A percentile compares a stretch with the other conserved stretches of the same genome.
phyloP scores from a whole-genome alignment of 345 rosid genomes.

The Populus euphratica region DNA sequence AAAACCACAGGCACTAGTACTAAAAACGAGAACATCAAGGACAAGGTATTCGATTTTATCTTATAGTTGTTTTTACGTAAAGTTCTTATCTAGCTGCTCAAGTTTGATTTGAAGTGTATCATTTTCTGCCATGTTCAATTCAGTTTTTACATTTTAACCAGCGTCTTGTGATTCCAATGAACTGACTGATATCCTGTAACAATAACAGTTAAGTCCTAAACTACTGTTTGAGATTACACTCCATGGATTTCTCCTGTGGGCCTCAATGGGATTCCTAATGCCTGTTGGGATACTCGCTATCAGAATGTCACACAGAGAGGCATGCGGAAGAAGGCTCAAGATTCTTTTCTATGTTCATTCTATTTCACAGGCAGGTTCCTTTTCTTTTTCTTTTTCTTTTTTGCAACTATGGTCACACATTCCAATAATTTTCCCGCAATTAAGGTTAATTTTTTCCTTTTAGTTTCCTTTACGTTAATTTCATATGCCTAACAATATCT shows the following conservation, averaged over 20 bases:
- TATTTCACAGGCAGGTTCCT: slow-evolving; percentile 59
- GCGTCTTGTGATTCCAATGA: neutral
- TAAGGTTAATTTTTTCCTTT: neutral
- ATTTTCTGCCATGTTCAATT: neutral
- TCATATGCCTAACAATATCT: neutral
- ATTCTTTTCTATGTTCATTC: slow-evolving; percentile 62
- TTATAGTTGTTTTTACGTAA: neutral
- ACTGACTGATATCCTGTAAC: neutral
- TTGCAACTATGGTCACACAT: neutral
- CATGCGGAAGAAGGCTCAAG: slow-evolving; percentile 48
- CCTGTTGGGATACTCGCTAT: slow-evolving; percentile 70
- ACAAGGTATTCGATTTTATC: slow-evolving; percentile 22
- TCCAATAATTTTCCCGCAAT: neutral
- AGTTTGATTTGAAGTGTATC: neutral
- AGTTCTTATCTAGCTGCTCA: neutral
- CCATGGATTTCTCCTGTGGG: slow-evolving; percentile 86
- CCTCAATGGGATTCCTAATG: slow-evolving; percentile 76
- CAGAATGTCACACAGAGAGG: slow-evolving; percentile 61
- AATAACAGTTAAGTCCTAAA: slow-evolving; percentile 46
- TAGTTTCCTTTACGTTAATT: slow-evolving; percentile 18
- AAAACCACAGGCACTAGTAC: slow-evolving; percentile 8
- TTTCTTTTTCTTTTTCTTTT: neutral
- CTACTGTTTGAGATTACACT: slow-evolving; percentile 50
- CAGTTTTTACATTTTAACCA: neutral
- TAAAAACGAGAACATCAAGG: slow-evolving; percentile 4